Base-by-base conservation (phyloP, 352 stramenopile species). In the Globisporangium polare region DNA sequence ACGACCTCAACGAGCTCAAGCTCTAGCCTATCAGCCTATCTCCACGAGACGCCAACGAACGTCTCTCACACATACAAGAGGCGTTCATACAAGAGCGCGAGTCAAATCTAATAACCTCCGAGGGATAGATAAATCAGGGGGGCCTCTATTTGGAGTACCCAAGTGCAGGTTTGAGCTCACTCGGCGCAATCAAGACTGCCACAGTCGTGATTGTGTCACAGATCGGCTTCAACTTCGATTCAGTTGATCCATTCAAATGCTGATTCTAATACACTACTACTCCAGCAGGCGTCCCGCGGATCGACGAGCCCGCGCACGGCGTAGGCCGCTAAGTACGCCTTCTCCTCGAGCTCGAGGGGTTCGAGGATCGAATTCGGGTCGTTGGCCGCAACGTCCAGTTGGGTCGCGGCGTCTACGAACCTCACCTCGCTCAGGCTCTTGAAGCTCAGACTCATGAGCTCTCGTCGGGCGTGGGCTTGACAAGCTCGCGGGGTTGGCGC, bases 401-500 rank as follows among this genome's bases (percentile, higher is more conserved):
- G 58, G n/a, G n/a, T n/a, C n/a, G 73, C 63, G 2, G 75, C 65
- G 18, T 83, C 67, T 1, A 80, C 17, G 33, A 88, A 75, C 22
- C 46, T 73, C 59, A 86, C 62, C 0, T 60, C 65, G 27, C 72
- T 49, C 22, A 88, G 53, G 5, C 72, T 62, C 8, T 67, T 52
- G 59, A 80, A 77, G 27, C 53, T 71, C n/a, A n/a, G n/a, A n/a
- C n/a, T n/a, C n/a, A n/a, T n/a, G n/a, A n/a, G n/a, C n/a, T n/a
- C n/a, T n/a, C n/a, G n/a, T n/a, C n/a, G n/a, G n/a, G n/a, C n/a
- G n/a, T n/a, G n/a, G 70, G 63, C 29, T 70, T 49, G 51, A 66
- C n/a, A n/a, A n/a, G n/a, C n/a, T 66, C 43, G 77, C 59, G 10
- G 71, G 75, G 58, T 88, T 88, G 88, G 4, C 78, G 76, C 6